Percentiles rank a stretch among this genome's conserved stretches.
Conservation (phyloP, 495 filamentous ascomycete genomes). For the Jackrogersella multiformis region DNA sequence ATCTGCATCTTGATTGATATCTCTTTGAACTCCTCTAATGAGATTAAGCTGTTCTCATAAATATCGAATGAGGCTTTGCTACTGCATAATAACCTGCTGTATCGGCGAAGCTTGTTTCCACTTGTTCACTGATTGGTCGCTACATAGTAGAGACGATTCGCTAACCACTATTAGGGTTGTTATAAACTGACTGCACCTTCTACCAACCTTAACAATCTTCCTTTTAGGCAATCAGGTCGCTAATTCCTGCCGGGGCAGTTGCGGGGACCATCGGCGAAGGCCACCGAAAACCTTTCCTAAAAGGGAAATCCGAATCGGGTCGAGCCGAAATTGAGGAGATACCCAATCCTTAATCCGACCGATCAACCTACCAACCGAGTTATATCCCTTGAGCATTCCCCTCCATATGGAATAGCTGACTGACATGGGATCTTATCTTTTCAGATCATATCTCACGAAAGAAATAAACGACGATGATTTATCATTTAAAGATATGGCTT, state of each 20-base stretch:
- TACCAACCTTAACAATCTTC: not conserved
- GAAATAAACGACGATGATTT: not conserved
- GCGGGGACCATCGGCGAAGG: not conserved
- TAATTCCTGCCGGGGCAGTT: not conserved
- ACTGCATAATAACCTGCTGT: not conserved
- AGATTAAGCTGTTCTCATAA: too few species aligned
- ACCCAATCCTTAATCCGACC: not conserved
- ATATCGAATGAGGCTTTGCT: not conserved
- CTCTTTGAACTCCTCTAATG: not conserved
- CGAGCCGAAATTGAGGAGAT: slow-evolving; percentile 1
- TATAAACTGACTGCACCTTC: not conserved
- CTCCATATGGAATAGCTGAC: not conserved
- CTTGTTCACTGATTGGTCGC: not conserved
- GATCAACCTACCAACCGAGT: not conserved
- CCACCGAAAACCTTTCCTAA: slow-evolving; percentile 3
- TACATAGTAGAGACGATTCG: too few species aligned
- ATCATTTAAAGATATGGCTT: not conserved
- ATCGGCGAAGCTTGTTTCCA: not conserved
- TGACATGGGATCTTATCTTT: not conserved
- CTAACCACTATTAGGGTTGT: too few species aligned
- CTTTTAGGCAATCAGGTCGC: not conserved
- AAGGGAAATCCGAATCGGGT: not conserved
- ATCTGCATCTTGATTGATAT: slow-evolving; percentile 23
- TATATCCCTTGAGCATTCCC: not conserved
- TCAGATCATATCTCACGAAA: not conserved